Percentiles rank a stretch among this genome's conserved stretches.
phyloP scores from a whole-genome alignment of 176 grass and related monocot genomes.

The Zizania latifolia region DNA sequence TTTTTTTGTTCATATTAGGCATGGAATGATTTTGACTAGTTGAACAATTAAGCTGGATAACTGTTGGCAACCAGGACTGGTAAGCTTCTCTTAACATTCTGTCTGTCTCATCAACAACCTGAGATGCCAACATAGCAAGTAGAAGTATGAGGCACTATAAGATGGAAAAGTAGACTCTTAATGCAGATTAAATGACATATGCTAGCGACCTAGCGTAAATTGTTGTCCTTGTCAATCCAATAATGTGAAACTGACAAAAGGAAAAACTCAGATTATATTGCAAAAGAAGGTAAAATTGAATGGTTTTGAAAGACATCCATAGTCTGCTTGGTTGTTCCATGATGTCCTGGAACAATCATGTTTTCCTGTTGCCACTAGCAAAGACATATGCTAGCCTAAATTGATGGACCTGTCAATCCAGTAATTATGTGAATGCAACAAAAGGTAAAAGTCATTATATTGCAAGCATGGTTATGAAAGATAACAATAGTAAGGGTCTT shows the following conservation, averaged over 20 bases:
- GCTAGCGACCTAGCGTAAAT: background rate
- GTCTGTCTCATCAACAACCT: conserved; percentile 95
- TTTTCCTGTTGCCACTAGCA: background rate
- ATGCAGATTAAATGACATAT: background rate
- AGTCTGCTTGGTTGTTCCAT: background rate
- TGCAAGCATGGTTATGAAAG: too few species aligned
- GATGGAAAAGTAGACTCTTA: conserved; percentile 3
- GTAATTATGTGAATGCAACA: too few species aligned
- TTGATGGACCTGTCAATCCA: too few species aligned
- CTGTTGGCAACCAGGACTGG: conserved; percentile 87
- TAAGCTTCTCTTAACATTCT: conserved; percentile 86
- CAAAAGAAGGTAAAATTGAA: background rate
- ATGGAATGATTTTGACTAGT: conserved; percentile 32
- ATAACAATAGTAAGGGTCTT: background rate
- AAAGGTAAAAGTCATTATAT: too few species aligned
- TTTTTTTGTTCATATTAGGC: conserved; percentile 16
- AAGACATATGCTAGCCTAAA: too few species aligned
- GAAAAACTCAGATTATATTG: background rate
- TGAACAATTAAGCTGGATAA: conserved; percentile 55
- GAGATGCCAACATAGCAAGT: conserved; percentile 5
- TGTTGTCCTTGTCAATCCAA: background rate
- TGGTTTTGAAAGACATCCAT: background rate
- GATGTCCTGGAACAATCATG: background rate
- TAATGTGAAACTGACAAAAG: background rate
- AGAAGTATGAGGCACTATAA: conserved; percentile 2